phyloP scores from a whole-genome alignment of 768 basidiomycete genomes.

The Psilocybe cyanescens region DNA sequence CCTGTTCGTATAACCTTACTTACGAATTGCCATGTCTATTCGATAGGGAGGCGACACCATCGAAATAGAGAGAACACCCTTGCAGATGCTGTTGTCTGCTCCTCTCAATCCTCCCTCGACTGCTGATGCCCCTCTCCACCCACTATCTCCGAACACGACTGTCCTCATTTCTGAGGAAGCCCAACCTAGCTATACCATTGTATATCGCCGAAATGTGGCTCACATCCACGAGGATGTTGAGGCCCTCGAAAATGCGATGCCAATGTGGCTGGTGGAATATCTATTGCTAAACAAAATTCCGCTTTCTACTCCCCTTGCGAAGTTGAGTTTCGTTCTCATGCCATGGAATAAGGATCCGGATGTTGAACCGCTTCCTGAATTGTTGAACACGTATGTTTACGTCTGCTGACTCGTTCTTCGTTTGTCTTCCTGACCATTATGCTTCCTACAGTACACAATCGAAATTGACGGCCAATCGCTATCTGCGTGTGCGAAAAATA shows the following conservation, averaged over 20 bases:
- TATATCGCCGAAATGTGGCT: constrained; percentile 77
- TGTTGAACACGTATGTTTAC: constrained; percentile 79
- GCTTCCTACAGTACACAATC: constrained; percentile 60
- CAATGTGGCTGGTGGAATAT: constrained; percentile 89
- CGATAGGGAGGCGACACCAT: constrained; percentile 22
- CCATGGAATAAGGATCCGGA: constrained; percentile 71
- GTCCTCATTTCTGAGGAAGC: constrained; percentile 86
- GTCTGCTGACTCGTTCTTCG: not conserved
- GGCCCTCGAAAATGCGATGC: constrained; percentile 75
- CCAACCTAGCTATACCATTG: constrained; percentile 69
- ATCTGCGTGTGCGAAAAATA: constrained; percentile 85
- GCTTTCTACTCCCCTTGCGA: constrained; percentile 55
- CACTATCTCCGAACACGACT: constrained; percentile 60
- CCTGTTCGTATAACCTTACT: not conserved
- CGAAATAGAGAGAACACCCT: constrained; percentile 46
- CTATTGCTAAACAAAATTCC: constrained; percentile 69
- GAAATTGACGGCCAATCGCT: constrained; percentile 87
- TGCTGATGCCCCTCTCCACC: constrained; percentile 70
- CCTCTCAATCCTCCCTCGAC: constrained; percentile 69
- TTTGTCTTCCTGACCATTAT: constrained; percentile 3
- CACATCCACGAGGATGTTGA: constrained; percentile 45
- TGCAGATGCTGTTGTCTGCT: constrained; percentile 58
- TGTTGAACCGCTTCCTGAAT: constrained; percentile 70
- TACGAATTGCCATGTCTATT: not conserved
- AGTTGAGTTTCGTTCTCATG: constrained; percentile 88